Evolutionary conservation across 2,329 filamentous ascomycete species (phyloP).

Genomic region (Epichloe gansuensis): DNA sequence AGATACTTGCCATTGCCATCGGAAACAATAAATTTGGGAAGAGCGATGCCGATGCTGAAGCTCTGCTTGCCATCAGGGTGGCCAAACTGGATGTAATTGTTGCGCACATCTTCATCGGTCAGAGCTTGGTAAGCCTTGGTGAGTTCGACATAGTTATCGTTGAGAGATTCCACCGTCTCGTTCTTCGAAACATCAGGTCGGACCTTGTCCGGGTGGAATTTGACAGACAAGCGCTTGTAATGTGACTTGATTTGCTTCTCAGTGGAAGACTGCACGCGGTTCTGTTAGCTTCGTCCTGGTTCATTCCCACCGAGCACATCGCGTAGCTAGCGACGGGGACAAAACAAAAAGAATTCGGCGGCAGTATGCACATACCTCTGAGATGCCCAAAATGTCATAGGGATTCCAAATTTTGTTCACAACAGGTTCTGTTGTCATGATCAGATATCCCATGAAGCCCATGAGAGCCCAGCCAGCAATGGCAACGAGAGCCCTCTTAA

Average conservation of each 20-base stretch:
- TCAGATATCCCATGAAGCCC: slow-evolving; percentile 84
- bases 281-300: slow-evolving; percentile 16
- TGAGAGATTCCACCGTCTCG: slow-evolving; percentile 73
- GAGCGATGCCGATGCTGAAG: slow-evolving; percentile 91
- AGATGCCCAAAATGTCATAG: slow-evolving; percentile 82
- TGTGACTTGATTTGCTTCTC: slow-evolving; percentile 88
- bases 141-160: slow-evolving; percentile 82
- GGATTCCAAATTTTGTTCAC: slow-evolving; percentile 83
- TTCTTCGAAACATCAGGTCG: slow-evolving; percentile 75
- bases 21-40: slow-evolving; percentile 83
- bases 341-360: background rate
- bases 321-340: background rate
- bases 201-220: slow-evolving; percentile 87
- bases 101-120: slow-evolving; percentile 92
- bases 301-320: background rate
- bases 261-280: slow-evolving; percentile 48
- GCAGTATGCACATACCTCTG: slow-evolving; percentile 41
- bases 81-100: slow-evolving; percentile 92
- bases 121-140: slow-evolving; percentile 97
- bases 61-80: slow-evolving; percentile 98
- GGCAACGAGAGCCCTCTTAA: slow-evolving; percentile 72
- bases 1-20: slow-evolving; percentile 95
- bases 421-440: slow-evolving; percentile 61
- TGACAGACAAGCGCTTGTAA: slow-evolving; percentile 76
- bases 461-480: slow-evolving; percentile 71